These are phyloP conservation scores for Ceriops tagal DNA, from an alignment of 345 rosid genomes.

Conservation along the genomic window DNA sequence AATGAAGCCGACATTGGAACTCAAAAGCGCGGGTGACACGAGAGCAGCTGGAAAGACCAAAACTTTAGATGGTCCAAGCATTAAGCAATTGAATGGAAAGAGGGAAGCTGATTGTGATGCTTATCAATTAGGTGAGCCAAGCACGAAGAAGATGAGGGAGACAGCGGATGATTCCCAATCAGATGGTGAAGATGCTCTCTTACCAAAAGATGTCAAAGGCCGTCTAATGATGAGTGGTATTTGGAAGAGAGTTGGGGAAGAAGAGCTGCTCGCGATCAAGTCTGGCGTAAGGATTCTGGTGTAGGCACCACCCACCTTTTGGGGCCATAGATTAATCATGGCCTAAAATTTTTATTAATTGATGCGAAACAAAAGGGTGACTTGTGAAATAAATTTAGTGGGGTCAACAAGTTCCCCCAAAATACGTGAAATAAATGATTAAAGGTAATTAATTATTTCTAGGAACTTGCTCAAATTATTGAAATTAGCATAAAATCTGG, in stretches of 20 bases:
- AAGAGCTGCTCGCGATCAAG: constrained; percentile 38
- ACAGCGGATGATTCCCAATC: constrained; percentile 19
- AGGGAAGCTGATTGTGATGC: constrained; percentile 25
- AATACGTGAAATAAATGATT: no score
- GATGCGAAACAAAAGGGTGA: no score
- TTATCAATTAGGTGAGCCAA: constrained; percentile 15
- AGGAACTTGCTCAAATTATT: no score
- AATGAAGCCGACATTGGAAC: no score
- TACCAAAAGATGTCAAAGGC: constrained; percentile 28
- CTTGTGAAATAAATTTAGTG: no score
- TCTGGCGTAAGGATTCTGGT: constrained; percentile 45
- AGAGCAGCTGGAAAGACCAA: constrained; percentile 29
- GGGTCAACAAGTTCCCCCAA: no score
- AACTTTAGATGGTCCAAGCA: not conserved
- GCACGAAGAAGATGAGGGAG: constrained; percentile 31
- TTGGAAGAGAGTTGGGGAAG: constrained; percentile 48
- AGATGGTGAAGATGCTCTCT: constrained; percentile 9
- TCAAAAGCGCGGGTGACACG: constrained; percentile 20
- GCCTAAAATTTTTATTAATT: no score
- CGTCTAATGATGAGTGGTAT: constrained; percentile 46
- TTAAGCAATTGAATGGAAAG: constrained; percentile 1
- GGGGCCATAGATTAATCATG: no score
- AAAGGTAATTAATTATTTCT: no score
- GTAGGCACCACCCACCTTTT: constrained; percentile 4
- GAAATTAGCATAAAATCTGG: no score